Base-by-base conservation (phyloP, 768 basidiomycete genomes). In the Chalciporus sphaerocephalus region DNA sequence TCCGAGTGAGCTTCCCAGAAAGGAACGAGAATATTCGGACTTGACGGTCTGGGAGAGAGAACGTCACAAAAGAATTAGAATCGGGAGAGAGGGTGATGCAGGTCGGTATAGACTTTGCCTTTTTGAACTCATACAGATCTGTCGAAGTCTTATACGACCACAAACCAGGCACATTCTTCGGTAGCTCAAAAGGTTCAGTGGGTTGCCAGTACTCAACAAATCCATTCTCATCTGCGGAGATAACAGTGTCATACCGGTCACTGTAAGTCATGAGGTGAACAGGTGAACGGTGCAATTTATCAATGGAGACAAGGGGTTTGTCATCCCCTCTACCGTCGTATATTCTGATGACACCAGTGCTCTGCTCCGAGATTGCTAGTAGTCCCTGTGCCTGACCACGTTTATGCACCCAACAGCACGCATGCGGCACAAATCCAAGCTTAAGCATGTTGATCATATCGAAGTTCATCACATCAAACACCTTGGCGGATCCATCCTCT, bases 381-480 rank as follows among this genome's bases (percentile, higher is more conserved):
- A 99, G 63, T 15, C 85, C 84, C 60, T 91, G 87, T 0, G 88
- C 92, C 56, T 94, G 84, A 38, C 92, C 92, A 17, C 87, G 79
- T 48, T 74, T 75, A 65, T 99, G 96, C 5, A 98, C 87, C 95
- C 95, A 99, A 61, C 92, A 94, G 59, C 92, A 95, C 10, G 91
- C 75, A 51, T 85, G 84, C 9, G 96, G 96, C 16, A 73, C 78
- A 61, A 81, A 98, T 2, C 80, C 86, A 40, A 99, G 74, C 61
- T 92, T 90, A 50, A 99, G 79, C 67, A 97, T 96, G 65, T 96
- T 98, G 59, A 98, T 98, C 95, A 98, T 97, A 65, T 99, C 96
- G 64, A 97, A 98, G 68, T 98, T 97, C 49, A 96, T 79, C 2
- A 99, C 92, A 61, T 99, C 96, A 56, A 98, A 98, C 23, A 99